Conservation (phyloP, 2,329 filamentous ascomycete genomes). For the Xylogone sp. region DNA sequence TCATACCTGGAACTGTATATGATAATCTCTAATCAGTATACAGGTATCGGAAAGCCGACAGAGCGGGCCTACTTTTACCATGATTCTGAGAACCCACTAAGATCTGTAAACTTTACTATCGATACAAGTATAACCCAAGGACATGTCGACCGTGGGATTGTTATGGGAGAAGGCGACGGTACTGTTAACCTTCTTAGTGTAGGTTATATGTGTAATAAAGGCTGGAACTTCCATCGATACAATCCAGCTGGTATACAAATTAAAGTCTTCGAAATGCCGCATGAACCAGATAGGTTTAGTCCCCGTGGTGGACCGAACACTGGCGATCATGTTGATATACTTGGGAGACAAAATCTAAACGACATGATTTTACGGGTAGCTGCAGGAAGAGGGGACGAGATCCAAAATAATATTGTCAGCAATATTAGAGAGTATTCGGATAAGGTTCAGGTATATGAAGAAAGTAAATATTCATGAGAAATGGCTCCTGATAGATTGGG, state of each 20-base stretch:
- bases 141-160: constrained; percentile 78
- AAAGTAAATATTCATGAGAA: constrained; percentile 18
- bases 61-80: constrained; percentile 93
- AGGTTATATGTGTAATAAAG: constrained; percentile 95
- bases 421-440: constrained; percentile 80
- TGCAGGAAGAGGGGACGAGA: constrained; percentile 76
- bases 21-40: not conserved
- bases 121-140: constrained; percentile 60
- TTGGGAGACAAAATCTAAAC: constrained; percentile 84
- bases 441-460: constrained; percentile 65
- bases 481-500: not conserved
- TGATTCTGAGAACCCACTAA: constrained; percentile 56
- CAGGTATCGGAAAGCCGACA: constrained; percentile 80
- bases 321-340: constrained; percentile 94
- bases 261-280: constrained; percentile 91
- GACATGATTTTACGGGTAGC: constrained; percentile 85
- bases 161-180: constrained; percentile 93
- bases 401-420: constrained; percentile 74
- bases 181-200: constrained; percentile 90
- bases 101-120: constrained; percentile 71
- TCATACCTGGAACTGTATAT: not conserved
- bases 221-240: constrained; percentile 90
- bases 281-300: constrained; percentile 90
- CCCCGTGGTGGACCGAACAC: constrained; percentile 68
- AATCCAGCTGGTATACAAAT: constrained; percentile 82